Conservation (phyloP, 768 basidiomycete genomes). For the Xerocomellus amylosporus region DNA sequence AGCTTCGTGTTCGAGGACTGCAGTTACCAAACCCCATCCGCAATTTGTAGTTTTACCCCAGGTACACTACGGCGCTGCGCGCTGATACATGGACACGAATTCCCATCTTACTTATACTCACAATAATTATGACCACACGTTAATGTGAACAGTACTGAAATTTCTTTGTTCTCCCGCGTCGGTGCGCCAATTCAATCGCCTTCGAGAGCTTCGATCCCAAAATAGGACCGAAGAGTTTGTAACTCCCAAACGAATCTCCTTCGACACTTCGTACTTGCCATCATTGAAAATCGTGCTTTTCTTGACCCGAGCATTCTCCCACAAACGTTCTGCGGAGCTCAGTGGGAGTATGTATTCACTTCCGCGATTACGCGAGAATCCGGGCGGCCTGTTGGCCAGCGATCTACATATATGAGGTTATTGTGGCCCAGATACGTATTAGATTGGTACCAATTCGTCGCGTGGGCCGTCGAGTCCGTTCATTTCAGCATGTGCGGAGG, state of each 20-base stretch:
- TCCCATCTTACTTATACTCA: neutral
- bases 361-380: constrained; percentile 29
- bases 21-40: neutral
- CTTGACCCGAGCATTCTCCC: constrained; percentile 5
- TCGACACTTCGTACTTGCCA: neutral
- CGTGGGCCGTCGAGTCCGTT: constrained; percentile 25
- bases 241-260: neutral
- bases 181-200: neutral
- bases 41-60: constrained; percentile 12
- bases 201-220: constrained; percentile 5
- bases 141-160: neutral
- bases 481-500: constrained; percentile 26
- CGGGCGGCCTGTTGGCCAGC: constrained; percentile 9
- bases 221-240: neutral
- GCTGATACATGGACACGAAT: constrained; percentile 9
- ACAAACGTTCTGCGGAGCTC: constrained; percentile 1
- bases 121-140: constrained; percentile 2
- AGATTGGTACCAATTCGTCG: constrained; percentile 13
- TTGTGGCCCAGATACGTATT: constrained; percentile 20
- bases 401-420: constrained; percentile 25
- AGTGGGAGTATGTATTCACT: constrained; percentile 19
- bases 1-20: constrained; percentile 9
- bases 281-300: neutral
- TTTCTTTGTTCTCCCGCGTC: constrained; percentile 1
- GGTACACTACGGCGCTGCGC: constrained; percentile 14